Base-by-base conservation (phyloP, 768 basidiomycete species). In the Pleurotus djamor region DNA sequence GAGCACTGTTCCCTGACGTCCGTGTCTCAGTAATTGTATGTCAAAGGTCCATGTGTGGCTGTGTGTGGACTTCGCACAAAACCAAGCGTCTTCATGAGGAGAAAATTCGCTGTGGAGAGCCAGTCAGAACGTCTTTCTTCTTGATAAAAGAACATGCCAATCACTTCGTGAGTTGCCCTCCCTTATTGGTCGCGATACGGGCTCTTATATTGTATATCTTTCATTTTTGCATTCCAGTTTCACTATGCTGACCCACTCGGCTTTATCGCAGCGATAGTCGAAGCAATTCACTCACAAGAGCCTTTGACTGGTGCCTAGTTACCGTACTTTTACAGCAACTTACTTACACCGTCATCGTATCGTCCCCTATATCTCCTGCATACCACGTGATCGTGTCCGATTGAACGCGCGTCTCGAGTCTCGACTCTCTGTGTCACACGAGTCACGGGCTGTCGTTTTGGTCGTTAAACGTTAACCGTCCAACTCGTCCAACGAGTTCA, bases 51-150 rank as follows among this genome's bases (percentile, higher is more conserved):
- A 45, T 57, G 6, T 72, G 69, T 69, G 35, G 61, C 8, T 64
- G 66, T 45, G 49, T 67, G 4, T 75, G 68, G 68, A 68, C 60
- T 4, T 61, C 54, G 32, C 60, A 67, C 5, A 54, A 62, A 44
- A 64, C 65, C 1, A 38, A 68, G 57, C 55, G 56, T 12, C 8
- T 58, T 21, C 64, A 71, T 48, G 34, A 69, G 32, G 67, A 72
- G 50, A 45, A 51, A 21, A 38, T 54, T 12, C 43, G 16, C 1
- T 49, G 60, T 3, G 69, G 69, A 0, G 59, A 66, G 38, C 63
- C 65, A 43, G 33, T 3, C 3, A 28, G 21, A 28, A 28, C 21
- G 21, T 28, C 38, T 4, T 41, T 41, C 4, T 41, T 41, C 38
- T n/a, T 41, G 38, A 9, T n/a, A n/a, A 41, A 41, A 9, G n/a